A percentile compares a stretch with the other conserved stretches of the same genome.
Evolutionary conservation across 768 basidiomycete genomes (phyloP).

Genomic region (Suillus discolor): DNA sequence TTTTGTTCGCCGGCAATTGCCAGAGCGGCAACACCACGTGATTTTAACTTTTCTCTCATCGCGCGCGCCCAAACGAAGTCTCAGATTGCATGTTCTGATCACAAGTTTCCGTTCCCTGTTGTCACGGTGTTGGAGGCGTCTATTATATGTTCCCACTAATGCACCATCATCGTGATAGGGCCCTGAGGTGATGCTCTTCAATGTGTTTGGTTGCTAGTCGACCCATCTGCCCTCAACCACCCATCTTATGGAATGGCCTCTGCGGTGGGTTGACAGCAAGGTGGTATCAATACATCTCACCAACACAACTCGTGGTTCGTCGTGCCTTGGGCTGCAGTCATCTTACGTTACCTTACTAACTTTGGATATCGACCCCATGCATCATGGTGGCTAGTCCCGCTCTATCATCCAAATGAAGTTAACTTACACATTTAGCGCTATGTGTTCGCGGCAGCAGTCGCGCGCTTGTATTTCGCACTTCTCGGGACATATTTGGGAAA

Average conservation of each 20-base stretch:
- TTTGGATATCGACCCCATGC: no score
- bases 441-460: no score
- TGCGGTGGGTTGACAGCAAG: neutral
- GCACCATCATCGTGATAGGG: neutral
- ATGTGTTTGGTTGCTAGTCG: neutral
- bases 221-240: no score
- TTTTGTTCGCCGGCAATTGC: no score
- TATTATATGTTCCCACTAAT: no score
- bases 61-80: neutral
- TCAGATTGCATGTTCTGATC: neutral
- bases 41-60: neutral
- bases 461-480: neutral
- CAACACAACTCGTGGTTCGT: no score
- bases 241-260: neutral
- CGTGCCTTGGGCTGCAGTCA: no score
- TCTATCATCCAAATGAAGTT: no score
- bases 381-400: no score
- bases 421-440: no score
- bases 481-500: neutral
- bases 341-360: no score
- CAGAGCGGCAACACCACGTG: no score
- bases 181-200: neutral
- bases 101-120: neutral
- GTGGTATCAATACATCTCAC: neutral
- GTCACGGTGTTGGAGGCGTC: neutral